Conservation (phyloP, 139 green algal species). For the Chlorella sp. region DNA sequence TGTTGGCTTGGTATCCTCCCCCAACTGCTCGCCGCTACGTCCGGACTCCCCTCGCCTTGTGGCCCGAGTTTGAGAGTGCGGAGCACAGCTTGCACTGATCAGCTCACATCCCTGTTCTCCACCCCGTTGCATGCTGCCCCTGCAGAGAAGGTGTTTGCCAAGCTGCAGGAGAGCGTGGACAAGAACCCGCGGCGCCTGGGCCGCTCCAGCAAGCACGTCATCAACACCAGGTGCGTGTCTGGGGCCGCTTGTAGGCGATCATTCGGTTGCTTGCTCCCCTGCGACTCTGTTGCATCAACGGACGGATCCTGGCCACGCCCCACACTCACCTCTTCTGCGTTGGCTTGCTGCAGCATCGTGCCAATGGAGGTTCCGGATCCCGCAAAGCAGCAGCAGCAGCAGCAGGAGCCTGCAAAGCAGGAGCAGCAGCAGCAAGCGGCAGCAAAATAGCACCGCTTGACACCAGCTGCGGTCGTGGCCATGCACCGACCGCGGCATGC, state of each 20-base stretch:
- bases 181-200: constrained; percentile 17
- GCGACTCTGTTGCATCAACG: neutral
- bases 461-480: neutral
- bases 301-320: too few relatives aligned
- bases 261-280: neutral
- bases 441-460: neutral
- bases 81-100: too few relatives aligned
- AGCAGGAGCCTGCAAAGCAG: neutral
- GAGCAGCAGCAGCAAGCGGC: neutral
- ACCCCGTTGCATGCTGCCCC: neutral
- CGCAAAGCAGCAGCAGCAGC: neutral
- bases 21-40: too few relatives aligned
- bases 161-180: constrained; percentile 17
- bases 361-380: constrained; percentile 1
- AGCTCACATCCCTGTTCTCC: too few relatives aligned
- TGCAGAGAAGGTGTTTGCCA: constrained; percentile 21
- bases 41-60: too few relatives aligned
- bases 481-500: too few relatives aligned
- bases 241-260: too few relatives aligned
- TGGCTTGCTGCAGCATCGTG: neutral
- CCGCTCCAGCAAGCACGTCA: constrained; percentile 33
- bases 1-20: too few relatives aligned
- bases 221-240: constrained; percentile 23
- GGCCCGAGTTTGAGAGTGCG: too few relatives aligned
- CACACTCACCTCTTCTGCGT: too few relatives aligned